Evolutionary conservation across 2,329 filamentous ascomycete genomes (phyloP).

Genomic region (Daldinia sp.): DNA sequence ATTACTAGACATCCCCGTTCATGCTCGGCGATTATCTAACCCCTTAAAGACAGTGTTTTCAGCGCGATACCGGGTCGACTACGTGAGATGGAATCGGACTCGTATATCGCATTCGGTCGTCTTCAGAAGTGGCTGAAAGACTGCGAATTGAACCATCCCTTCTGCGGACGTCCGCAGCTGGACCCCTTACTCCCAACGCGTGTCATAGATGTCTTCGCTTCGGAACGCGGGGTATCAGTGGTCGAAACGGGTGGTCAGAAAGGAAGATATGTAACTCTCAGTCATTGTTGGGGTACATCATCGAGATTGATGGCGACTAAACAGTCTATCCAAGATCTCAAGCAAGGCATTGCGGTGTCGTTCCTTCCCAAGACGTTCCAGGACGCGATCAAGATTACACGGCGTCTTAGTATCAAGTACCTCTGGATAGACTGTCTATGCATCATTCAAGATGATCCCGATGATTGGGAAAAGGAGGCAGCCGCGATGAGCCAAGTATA

Average conservation of each 20-base stretch:
- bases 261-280: slow-evolving; percentile 26
- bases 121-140: slow-evolving; percentile 30
- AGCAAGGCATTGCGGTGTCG: slow-evolving; percentile 25
- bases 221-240: slow-evolving; percentile 14
- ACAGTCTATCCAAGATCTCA: slow-evolving; percentile 18
- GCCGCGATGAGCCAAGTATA: slow-evolving; percentile 27
- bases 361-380: slow-evolving; percentile 33
- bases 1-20: background rate
- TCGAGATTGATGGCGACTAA: slow-evolving; percentile 28
- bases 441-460: slow-evolving; percentile 28
- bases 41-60: slow-evolving; percentile 21
- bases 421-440: slow-evolving; percentile 35
- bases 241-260: slow-evolving; percentile 8
- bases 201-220: slow-evolving; percentile 28
- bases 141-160: slow-evolving; percentile 22
- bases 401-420: slow-evolving; percentile 22
- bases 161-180: slow-evolving; percentile 17
- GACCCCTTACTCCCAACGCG: slow-evolving; percentile 22
- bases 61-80: slow-evolving; percentile 21
- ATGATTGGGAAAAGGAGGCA: slow-evolving; percentile 30
- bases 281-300: slow-evolving; percentile 31
- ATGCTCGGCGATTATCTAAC: background rate
- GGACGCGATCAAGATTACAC: slow-evolving; percentile 27
- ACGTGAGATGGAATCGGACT: slow-evolving; percentile 26
- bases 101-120: slow-evolving; percentile 15